Evolutionary conservation across 177 flowering plant species (phyloP), one percentile per base, ranked within the genome.

Genomic region (Vitis hybrid): DNA sequence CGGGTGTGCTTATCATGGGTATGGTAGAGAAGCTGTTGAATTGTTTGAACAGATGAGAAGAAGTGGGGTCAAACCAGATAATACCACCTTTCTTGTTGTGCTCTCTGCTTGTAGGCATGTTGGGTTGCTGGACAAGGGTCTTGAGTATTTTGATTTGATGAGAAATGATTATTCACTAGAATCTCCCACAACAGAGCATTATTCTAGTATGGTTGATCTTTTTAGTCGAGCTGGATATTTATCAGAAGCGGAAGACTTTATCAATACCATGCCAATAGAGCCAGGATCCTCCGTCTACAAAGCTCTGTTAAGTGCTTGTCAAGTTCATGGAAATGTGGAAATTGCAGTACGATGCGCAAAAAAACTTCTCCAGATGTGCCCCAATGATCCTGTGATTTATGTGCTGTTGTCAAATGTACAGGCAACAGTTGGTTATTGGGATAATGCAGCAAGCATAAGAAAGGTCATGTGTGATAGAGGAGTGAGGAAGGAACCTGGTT

Each of bases 71-170:
- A 72, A 64, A 65, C 89, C 87, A 13, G 75, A 85, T 72, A 76
- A 74, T 48, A 78, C 81, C 62, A 83, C 88, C 55, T 83, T 81
- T 70, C 77, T 87, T 19, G 76, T 79, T 32, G 79, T 87, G 55
- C 77, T 86, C 10, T 77, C 93, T 48, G 86, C 92, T 65, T 88
- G 90, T 75, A 81, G 92, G 66, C 92, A 88, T 80, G 82, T 56
- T 60, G 93, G 91, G 21, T 71, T 83, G 70, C 65, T 83, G 49
- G 84, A 86, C 5, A 73, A 83, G 66, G 88, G 89, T 49, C 84
- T 87, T 24, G 73, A 79, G 49, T 83, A 75, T 74, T 87, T 87
- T 66, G 60, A 72, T 49, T 66, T 83, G 70, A 87, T 89, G 86
- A 81, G 57, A 68, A 65, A 65, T 48, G 62, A 69, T 60, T 65